Conservation (phyloP, 495 filamentous ascomycete species). For the Neurospora sp. region DNA sequence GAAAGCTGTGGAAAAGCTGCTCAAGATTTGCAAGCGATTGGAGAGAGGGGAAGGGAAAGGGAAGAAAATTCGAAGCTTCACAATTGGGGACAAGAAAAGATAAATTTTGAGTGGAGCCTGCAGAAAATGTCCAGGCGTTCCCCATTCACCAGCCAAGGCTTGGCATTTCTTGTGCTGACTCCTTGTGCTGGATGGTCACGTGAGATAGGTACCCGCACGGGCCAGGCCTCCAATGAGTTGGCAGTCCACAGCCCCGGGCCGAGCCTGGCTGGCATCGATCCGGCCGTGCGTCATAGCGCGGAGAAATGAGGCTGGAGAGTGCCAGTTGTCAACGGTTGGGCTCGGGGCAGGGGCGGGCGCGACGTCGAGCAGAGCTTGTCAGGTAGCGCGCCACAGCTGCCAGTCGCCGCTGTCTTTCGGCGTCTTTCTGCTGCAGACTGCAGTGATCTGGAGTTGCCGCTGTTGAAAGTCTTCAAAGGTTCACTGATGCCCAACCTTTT, state of each 20-base stretch:
- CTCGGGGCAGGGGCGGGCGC: neutral
- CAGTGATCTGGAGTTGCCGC: neutral
- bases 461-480: neutral
- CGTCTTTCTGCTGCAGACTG: neutral
- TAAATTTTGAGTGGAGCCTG: neutral
- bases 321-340: slow-evolving; percentile 24
- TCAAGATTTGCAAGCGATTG: neutral
- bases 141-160: neutral
- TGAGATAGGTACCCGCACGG: neutral
- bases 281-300: slow-evolving; percentile 16
- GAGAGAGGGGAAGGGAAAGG: neutral
- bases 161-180: neutral
- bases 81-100: neutral
- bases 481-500: slow-evolving; percentile 29
- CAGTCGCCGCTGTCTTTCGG: neutral
- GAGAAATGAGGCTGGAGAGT: slow-evolving; percentile 20
- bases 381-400: neutral
- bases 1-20: neutral
- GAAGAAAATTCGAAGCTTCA: slow-evolving; percentile 10
- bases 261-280: neutral
- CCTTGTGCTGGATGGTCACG: neutral
- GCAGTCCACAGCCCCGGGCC: neutral
- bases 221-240: neutral
- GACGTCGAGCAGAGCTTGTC: neutral
- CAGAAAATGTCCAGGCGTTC: slow-evolving; percentile 1